Evolutionary conservation across 2,329 filamentous ascomycete species (phyloP), one percentile per base, ranked within the genome.

Genomic region (Hymenoscyphus linearis): DNA sequence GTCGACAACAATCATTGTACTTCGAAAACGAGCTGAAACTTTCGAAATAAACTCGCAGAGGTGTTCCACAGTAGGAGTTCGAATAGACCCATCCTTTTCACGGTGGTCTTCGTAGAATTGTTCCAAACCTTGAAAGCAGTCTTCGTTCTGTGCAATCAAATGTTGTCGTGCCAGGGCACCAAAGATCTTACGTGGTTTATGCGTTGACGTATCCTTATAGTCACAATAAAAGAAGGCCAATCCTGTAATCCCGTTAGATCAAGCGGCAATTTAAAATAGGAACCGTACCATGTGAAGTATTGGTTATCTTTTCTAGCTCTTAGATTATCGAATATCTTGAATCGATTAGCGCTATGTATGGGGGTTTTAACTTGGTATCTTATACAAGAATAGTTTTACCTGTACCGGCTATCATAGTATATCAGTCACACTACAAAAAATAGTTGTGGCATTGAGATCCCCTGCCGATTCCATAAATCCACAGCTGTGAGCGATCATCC

Each of bases 141-240:
- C 4, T 26, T 71, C 62, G 44, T 68, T 60, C 52, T 72, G 68
- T 31, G 36, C n/a, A 12, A 67, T 65, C 26, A 74, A 26, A n/a
- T n/a, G n/a, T 56, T 74, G 71, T 5, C 50, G 60, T 25, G 65
- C 66, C 18, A 74, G 47, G 3, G 69, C 54, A 16, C 69, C 68
- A 1, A 74, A 31, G 7, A 73, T 67, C 7, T 65, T 67, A 4
- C 60, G 22, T 13, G 61, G 57, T 10, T 63, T 36, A 9, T 69
- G 65, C 0, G 55, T 68, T 18, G 59, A 12, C 4, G 22, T 4
- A 44, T 70, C 59, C 52, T 73, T 72, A 57, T 73, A 73, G 55
- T 74, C 69, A 52, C 68, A 73, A 52, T 71, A 73, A 60, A 69
- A 74, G 55, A 60, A 70, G 6, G 67, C 67, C 16, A 70, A 31